These are phyloP conservation scores for Aspergillus hiratsukae DNA, from an alignment of 2,329 filamentous ascomycete genomes.

Conservation along the genomic window DNA sequence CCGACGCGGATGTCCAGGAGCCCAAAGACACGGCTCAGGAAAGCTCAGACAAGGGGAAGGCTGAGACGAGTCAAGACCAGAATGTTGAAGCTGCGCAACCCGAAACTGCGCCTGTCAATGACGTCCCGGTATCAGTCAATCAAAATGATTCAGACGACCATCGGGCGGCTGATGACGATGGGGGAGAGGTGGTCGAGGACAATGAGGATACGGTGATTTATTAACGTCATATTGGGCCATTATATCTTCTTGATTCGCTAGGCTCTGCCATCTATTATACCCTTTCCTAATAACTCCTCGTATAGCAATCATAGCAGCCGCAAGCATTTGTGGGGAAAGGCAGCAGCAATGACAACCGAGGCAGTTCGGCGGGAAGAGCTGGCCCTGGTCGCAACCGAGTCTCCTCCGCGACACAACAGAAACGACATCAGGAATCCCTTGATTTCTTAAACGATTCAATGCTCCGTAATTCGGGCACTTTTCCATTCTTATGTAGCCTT, in stretches of 20 bases:
- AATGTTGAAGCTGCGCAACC: slow-evolving; percentile 9
- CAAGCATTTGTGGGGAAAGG: not conserved
- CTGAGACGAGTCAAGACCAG: slow-evolving; percentile 17
- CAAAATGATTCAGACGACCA: slow-evolving; percentile 39
- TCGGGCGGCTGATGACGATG: slow-evolving; percentile 59
- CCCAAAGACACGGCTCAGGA: slow-evolving; percentile 43
- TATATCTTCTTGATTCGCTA: not conserved
- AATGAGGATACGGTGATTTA: slow-evolving; percentile 92
- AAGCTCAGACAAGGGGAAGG: slow-evolving; percentile 29
- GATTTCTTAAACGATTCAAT: not conserved
- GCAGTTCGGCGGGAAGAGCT: not conserved
- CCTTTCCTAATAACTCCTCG: not conserved
- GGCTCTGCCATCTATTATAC: not conserved
- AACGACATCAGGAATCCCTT: not conserved
- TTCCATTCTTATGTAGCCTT: slow-evolving; percentile 3
- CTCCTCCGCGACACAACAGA: not conserved
- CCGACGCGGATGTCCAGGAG: slow-evolving; percentile 16
- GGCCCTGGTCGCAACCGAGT: not conserved
- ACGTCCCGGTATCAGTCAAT: slow-evolving; percentile 24
- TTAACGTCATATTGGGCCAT: slow-evolving; percentile 36
- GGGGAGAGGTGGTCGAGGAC: slow-evolving; percentile 72
- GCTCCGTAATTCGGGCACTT: not conserved
- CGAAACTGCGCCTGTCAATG: slow-evolving; percentile 26
- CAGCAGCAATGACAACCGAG: not conserved
- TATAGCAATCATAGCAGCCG: not conserved